phyloP scores from a whole-genome alignment of 805 yeast genomes.

The Ogataea polymorpha region DNA sequence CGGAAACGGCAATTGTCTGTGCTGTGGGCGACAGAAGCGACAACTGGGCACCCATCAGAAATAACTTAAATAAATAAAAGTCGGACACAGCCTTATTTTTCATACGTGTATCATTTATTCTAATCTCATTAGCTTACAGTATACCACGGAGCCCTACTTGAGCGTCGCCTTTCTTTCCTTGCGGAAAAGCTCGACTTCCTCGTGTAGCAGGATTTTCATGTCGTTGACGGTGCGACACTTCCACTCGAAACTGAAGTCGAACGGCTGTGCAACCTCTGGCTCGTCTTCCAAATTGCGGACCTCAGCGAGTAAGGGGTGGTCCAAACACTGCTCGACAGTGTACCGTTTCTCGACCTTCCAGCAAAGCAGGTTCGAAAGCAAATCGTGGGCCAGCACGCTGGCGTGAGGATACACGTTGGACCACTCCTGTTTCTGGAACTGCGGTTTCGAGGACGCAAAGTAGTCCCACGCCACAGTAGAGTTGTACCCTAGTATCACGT shows the following conservation, averaged over 20 bases:
- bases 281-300: conserved; percentile 59
- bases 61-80: background rate
- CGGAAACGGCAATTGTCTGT: conserved; percentile 86
- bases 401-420: conserved; percentile 60
- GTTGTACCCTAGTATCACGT: conserved; percentile 41
- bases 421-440: conserved; percentile 47
- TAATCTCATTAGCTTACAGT: conserved; percentile 1
- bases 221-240: conserved; percentile 37
- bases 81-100: conserved; percentile 5
- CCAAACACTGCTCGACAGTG: conserved; percentile 53
- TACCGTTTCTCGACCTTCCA: conserved; percentile 63
- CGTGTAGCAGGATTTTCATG: conserved; percentile 45
- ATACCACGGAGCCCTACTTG: conserved; percentile 2
- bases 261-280: conserved; percentile 45
- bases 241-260: conserved; percentile 70
- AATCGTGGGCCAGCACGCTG: conserved; percentile 43
- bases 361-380: conserved; percentile 52
- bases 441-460: conserved; percentile 42
- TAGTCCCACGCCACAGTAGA: conserved; percentile 46
- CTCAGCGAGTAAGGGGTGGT: conserved; percentile 50
- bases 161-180: conserved; percentile 23
- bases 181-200: conserved; percentile 54
- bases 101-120: background rate
- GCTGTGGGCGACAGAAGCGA: conserved; percentile 87
- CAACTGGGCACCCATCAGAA: conserved; percentile 79